These are phyloP conservation scores for Vitis vinifera DNA, from an alignment of 164 flowering plant genomes.

Conservation along the genomic window DNA sequence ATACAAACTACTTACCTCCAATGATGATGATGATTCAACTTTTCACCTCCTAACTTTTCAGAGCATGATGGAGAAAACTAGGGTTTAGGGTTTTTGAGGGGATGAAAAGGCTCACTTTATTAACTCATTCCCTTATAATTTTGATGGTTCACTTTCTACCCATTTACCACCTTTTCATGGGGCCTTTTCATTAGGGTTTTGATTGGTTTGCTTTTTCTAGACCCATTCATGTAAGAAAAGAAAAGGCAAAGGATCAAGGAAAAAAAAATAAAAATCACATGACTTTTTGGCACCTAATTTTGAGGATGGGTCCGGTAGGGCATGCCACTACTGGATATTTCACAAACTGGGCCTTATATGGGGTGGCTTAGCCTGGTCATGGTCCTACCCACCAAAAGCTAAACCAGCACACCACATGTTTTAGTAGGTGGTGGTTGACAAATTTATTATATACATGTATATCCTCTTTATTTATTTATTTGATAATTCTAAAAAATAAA, in stretches of 20 bases:
- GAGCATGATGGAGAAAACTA: too few species aligned
- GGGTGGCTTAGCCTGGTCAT: slow-evolving; percentile 24
- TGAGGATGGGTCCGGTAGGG: slow-evolving; percentile 13
- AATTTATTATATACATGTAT: not conserved
- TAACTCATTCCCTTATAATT: not conserved
- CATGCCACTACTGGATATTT: slow-evolving; percentile 25
- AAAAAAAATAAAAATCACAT: not conserved
- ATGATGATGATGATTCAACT: too few species aligned
- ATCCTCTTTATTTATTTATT: too few species aligned
- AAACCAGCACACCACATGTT: slow-evolving; percentile 43
- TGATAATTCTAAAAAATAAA: too few species aligned
- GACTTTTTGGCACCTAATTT: slow-evolving; percentile 3
- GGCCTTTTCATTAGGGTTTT: not conserved
- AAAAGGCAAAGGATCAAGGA: not conserved
- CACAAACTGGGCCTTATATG: slow-evolving; percentile 16
- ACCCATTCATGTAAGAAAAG: not conserved
- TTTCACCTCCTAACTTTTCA: too few species aligned
- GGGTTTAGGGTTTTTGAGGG: too few species aligned
- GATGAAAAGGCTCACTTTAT: not conserved
- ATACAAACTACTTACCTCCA: too few species aligned
- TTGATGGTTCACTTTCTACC: too few species aligned
- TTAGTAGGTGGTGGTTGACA: slow-evolving; percentile 23
- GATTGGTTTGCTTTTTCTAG: slow-evolving; percentile 1
- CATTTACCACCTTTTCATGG: not conserved
- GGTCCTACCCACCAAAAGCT: slow-evolving; percentile 35